phyloP scores from a whole-genome alignment of 352 stramenopile genomes.

The Phytophthora pini region DNA sequence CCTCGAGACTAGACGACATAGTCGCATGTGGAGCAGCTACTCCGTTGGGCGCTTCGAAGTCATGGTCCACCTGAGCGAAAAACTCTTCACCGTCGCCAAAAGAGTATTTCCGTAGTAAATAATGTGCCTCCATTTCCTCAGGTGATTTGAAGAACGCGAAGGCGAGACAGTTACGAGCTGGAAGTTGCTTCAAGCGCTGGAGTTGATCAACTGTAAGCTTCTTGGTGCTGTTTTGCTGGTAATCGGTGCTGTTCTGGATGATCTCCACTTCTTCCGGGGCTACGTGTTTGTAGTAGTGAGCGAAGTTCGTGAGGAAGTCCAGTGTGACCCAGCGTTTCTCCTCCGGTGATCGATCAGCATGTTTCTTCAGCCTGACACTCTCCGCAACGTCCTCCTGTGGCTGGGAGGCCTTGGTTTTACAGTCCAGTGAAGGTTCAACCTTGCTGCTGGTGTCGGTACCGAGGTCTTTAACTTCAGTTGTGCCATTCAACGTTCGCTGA shows the following conservation, averaged over 20 bases:
- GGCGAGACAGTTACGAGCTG: constrained; percentile 68
- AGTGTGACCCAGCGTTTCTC: constrained; percentile 76
- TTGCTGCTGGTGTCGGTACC: constrained; percentile 2
- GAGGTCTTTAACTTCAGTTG: constrained; percentile 20
- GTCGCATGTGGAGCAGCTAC: constrained; percentile 20
- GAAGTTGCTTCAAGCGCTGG: constrained; percentile 58
- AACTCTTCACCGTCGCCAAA: constrained; percentile 73
- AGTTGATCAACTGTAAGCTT: constrained; percentile 56
- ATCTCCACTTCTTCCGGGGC: constrained; percentile 60
- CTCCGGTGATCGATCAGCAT: constrained; percentile 48
- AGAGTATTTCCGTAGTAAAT: constrained; percentile 72
- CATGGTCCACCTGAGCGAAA: constrained; percentile 51
- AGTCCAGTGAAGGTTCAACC: neutral
- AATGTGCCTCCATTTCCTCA: constrained; percentile 65
- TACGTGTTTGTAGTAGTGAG: constrained; percentile 75
- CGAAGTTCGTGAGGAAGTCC: constrained; percentile 68
- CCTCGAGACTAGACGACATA: constrained; percentile 36
- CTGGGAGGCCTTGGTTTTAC: constrained; percentile 6
- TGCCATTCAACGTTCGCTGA: constrained; percentile 31
- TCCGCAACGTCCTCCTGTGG: constrained; percentile 35
- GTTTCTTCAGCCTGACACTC: constrained; percentile 55
- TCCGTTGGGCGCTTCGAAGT: constrained; percentile 37
- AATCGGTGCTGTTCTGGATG: constrained; percentile 61
- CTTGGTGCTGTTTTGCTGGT: constrained; percentile 43
- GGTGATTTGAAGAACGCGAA: constrained; percentile 73